Percentiles rank a stretch among this genome's conserved stretches.
Evolutionary conservation across 1,284 basidiomycete species (phyloP).

Genomic region (Cryptococcus sp.): DNA sequence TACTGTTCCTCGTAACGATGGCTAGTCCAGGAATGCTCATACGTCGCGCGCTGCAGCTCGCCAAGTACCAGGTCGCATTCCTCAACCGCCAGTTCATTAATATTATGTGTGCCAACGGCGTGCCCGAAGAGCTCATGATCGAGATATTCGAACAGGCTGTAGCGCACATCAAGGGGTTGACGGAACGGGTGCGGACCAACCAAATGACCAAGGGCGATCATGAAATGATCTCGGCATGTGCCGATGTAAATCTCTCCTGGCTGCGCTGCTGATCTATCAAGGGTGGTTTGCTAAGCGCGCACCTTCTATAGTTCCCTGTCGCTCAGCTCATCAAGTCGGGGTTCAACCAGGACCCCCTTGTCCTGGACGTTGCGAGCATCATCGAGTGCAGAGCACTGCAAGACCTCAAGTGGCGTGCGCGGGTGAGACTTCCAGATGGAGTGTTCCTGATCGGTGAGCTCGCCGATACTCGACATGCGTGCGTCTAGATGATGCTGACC

Average conservation of each 20-base stretch:
- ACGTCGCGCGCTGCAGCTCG: slow-evolving; percentile 25
- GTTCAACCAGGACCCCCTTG: slow-evolving; percentile 39
- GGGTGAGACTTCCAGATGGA: slow-evolving; percentile 37
- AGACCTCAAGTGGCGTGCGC: slow-evolving; percentile 50
- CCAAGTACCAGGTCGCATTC: slow-evolving; percentile 46
- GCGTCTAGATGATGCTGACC: slow-evolving; percentile 1
- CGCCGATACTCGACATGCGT: neutral
- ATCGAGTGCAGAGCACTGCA: slow-evolving; percentile 42
- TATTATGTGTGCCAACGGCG: slow-evolving; percentile 46
- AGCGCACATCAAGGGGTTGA: slow-evolving; percentile 32
- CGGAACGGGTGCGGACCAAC: slow-evolving; percentile 21
- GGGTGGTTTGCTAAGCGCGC: neutral
- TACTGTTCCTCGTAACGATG: neutral
- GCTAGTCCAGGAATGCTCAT: neutral
- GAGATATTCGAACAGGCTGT: slow-evolving; percentile 40
- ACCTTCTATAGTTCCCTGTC: slow-evolving; percentile 38
- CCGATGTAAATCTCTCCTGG: slow-evolving; percentile 20
- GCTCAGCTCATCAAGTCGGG: slow-evolving; percentile 36
- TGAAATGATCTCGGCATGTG: slow-evolving; percentile 21
- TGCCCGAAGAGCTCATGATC: slow-evolving; percentile 37
- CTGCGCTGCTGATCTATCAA: neutral
- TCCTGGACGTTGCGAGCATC: slow-evolving; percentile 42
- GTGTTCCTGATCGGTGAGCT: slow-evolving; percentile 45
- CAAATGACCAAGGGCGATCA: slow-evolving; percentile 26
- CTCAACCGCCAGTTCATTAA: slow-evolving; percentile 51